Base-by-base conservation (phyloP, 192 early-diverging fungal genomes). In the Backusella sp. region DNA sequence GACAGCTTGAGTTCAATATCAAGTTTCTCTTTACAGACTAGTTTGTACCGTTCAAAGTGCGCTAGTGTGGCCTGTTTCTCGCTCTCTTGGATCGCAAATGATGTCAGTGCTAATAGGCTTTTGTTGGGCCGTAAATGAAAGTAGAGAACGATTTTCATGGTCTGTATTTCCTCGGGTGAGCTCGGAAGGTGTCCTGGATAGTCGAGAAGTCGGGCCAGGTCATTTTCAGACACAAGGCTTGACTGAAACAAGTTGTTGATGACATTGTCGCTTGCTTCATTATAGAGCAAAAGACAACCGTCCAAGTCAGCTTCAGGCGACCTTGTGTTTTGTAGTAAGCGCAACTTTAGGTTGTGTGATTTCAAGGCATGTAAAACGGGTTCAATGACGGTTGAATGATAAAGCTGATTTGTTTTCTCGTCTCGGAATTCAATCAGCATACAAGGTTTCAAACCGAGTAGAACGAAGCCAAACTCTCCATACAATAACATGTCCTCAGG, bases 391-490 rank as follows among this genome's bases (percentile, higher is more conserved):
- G 12, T 14, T 17, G 41, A 7, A 3, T 19, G 2, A 19, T 71
- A 71, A 0, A 30, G 70, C 17, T 6, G 11, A 8, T 49, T 71
- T 12, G 36, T 28, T 23, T 46, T 46, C 23, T 70, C 41, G 28
- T 49, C 23, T 46, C 44, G 39, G 30, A 74, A 74, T 23, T 74
- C 59, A 52, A 74, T 35, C 3, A 74, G 41, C 8, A 74, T 65
- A 34, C 73, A 66, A 15, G 65, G 73, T 41, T 74, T 74, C 1
- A 74, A 65, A 6, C 42, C 73, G 17, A 66, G n/a, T n/a, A 74
- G 15, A 14, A 37, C 42, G 67, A 74, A 74, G 2, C 62, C 73
- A 28, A 74, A 66, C 30, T 74, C 73, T 34, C 73, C 73, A 46
- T 74, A 74, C 0, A 74, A 12, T 14, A 42, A 46, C 59, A 62